These are phyloP conservation scores for Xylaria arbuscula DNA, from an alignment of 2,329 filamentous ascomycete genomes.

Conservation along the genomic window DNA sequence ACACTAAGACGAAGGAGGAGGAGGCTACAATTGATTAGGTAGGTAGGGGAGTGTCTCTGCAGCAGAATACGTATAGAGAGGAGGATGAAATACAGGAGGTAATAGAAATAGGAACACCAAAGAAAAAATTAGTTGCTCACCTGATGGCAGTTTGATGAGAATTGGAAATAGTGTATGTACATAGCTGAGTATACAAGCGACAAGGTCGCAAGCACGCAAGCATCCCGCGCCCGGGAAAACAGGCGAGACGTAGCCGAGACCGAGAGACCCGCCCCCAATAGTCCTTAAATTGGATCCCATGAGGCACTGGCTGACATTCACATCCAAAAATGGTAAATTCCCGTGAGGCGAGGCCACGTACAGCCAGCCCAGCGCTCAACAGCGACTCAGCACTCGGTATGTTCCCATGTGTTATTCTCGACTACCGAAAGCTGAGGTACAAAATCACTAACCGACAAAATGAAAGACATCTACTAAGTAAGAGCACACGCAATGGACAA, in stretches of 20 bases:
- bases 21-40: slow-evolving; percentile 13
- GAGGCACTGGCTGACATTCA: slow-evolving; percentile 1
- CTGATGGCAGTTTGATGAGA: slow-evolving; percentile 13
- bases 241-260: slow-evolving; percentile 22
- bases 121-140: slow-evolving; percentile 2
- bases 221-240: slow-evolving; percentile 29
- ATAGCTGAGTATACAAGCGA: too few relatives aligned
- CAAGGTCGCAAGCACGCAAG: slow-evolving; percentile 10
- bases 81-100: not conserved
- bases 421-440: not conserved
- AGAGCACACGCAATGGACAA: not conserved
- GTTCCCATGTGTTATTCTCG: not conserved
- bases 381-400: not conserved
- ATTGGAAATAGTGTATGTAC: not conserved
- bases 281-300: slow-evolving; percentile 23
- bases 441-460: not conserved
- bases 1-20: not conserved
- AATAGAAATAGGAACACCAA: not conserved
- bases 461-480: not conserved
- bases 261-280: slow-evolving; percentile 29
- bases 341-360: not conserved
- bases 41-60: not conserved
- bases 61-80: not conserved
- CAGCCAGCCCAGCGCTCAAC: not conserved
- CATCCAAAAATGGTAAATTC: not conserved